Percentiles rank a stretch among this genome's conserved stretches.
These are phyloP conservation scores for Diplogelasinospora grovesii DNA, from an alignment of 495 filamentous ascomycete species.

Conservation along the genomic window DNA sequence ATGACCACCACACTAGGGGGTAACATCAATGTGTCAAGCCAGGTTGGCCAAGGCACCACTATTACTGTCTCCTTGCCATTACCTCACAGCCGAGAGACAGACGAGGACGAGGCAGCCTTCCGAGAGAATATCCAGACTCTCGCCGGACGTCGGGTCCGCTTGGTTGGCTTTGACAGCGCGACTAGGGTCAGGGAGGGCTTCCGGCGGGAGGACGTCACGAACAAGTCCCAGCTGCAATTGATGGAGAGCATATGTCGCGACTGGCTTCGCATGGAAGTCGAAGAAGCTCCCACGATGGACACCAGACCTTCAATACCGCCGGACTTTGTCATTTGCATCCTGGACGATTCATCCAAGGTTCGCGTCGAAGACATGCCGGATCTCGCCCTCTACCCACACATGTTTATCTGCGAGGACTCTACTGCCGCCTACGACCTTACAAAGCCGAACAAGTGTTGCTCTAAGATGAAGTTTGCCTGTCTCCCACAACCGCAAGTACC, in stretches of 20 bases:
- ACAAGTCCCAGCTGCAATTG: slow-evolving; percentile 19
- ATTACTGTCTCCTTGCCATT: slow-evolving; percentile 48
- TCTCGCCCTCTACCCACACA: slow-evolving; percentile 1
- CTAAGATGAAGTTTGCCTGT: slow-evolving; percentile 10
- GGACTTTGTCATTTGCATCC: slow-evolving; percentile 16
- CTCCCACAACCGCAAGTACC: slow-evolving; percentile 27
- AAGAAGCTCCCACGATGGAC: slow-evolving; percentile 6
- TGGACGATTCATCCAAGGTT: background rate
- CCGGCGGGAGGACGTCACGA: slow-evolving; percentile 21
- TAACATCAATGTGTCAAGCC: slow-evolving; percentile 51
- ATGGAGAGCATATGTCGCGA: slow-evolving; percentile 21
- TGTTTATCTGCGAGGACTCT: slow-evolving; percentile 10
- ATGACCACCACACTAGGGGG: slow-evolving; percentile 55
- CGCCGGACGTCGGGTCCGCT: slow-evolving; percentile 24
- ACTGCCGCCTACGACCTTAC: slow-evolving; percentile 13
- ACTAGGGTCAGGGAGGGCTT: slow-evolving; percentile 13
- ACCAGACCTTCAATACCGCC: background rate
- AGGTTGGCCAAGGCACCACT: slow-evolving; percentile 51
- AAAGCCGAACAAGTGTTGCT: slow-evolving; percentile 16
- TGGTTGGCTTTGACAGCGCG: slow-evolving; percentile 25
- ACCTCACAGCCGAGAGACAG: slow-evolving; percentile 8
- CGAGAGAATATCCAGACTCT: slow-evolving; percentile 27
- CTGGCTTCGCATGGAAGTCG: slow-evolving; percentile 21
- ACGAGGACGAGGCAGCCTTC: slow-evolving; percentile 14
- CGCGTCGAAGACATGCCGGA: background rate